Evolutionary conservation across 192 early-diverging fungal species (phyloP).

Genomic region (Coemansia sp.): DNA sequence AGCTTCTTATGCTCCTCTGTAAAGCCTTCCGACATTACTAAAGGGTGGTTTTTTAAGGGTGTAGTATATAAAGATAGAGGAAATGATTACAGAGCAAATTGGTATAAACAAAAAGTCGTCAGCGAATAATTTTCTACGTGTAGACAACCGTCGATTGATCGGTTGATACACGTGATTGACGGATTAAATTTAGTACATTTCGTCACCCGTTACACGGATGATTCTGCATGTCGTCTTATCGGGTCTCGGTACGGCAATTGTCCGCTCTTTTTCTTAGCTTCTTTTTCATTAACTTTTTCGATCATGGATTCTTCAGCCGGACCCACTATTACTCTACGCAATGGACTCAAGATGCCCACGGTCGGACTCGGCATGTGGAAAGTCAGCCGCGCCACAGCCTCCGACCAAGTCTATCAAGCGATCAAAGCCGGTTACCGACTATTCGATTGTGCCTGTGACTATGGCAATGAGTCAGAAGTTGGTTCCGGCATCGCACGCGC

Average conservation of each 20-base stretch:
- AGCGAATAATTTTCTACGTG: neutral
- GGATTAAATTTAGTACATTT: too few relatives aligned
- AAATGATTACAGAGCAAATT: neutral
- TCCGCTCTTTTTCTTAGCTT: too few relatives aligned
- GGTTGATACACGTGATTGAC: neutral
- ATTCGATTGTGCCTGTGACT: constrained; percentile 64
- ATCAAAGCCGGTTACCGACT: constrained; percentile 70
- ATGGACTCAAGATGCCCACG: constrained; percentile 63
- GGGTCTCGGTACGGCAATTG: neutral
- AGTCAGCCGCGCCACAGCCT: constrained; percentile 52
- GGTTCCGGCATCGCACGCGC: constrained; percentile 68
- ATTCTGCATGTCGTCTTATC: too few relatives aligned
- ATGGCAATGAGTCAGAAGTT: constrained; percentile 78
- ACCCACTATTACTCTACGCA: constrained; percentile 52
- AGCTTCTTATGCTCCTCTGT: constrained; percentile 55
- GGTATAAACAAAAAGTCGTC: neutral
- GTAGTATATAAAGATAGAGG: neutral
- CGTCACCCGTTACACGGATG: too few relatives aligned
- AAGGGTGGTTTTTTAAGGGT: neutral
- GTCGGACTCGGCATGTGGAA: constrained; percentile 68
- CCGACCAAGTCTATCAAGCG: constrained; percentile 63
- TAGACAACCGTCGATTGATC: neutral
- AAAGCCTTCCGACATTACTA: constrained; percentile 41
- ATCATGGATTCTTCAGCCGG: constrained; percentile 1
- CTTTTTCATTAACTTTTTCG: neutral